phyloP scores from a whole-genome alignment of 345 rosid genomes.

The Brassica juncea region DNA sequence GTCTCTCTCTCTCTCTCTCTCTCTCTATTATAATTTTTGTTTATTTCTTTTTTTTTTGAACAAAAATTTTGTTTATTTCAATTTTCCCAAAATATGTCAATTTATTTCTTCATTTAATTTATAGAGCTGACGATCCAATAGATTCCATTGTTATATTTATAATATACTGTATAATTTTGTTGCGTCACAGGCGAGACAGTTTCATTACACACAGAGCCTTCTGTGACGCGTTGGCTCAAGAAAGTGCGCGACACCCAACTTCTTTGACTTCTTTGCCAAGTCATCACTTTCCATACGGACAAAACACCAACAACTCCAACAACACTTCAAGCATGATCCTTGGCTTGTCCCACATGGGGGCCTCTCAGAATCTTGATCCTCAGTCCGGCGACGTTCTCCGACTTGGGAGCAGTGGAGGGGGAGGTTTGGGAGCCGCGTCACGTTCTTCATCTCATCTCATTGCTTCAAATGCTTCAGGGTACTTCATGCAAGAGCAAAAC shows the following conservation, averaged over 20 bases:
- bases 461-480: conserved; percentile 48
- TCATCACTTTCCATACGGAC: conserved; percentile 57
- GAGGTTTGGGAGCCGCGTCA: conserved; percentile 42
- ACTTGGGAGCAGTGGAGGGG: conserved; percentile 50
- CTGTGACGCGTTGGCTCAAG: conserved; percentile 83
- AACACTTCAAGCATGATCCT: conserved; percentile 53
- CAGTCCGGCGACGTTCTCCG: conserved; percentile 51
- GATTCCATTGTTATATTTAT: conserved; percentile 29
- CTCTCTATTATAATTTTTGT: not conserved
- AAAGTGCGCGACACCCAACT: conserved; percentile 72
- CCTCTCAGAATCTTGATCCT: conserved; percentile 45
- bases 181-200: conserved; percentile 70
- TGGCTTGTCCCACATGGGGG: conserved; percentile 60
- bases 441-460: conserved; percentile 55
- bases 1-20: conserved; percentile 25
- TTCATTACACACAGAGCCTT: conserved; percentile 82
- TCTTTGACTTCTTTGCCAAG: conserved; percentile 55
- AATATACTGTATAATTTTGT: not conserved
- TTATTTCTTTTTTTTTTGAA: not conserved
- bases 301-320: conserved; percentile 45
- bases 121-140: conserved; percentile 35
- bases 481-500: conserved; percentile 59
- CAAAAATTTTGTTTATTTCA: not conserved
- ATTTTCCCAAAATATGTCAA: conserved; percentile 22
- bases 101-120: conserved; percentile 17